A percentile compares a stretch with the other conserved stretches of the same genome.
Evolutionary conservation across 73 alveolate genomes (phyloP).

Genomic region (Uronychia setigera): DNA sequence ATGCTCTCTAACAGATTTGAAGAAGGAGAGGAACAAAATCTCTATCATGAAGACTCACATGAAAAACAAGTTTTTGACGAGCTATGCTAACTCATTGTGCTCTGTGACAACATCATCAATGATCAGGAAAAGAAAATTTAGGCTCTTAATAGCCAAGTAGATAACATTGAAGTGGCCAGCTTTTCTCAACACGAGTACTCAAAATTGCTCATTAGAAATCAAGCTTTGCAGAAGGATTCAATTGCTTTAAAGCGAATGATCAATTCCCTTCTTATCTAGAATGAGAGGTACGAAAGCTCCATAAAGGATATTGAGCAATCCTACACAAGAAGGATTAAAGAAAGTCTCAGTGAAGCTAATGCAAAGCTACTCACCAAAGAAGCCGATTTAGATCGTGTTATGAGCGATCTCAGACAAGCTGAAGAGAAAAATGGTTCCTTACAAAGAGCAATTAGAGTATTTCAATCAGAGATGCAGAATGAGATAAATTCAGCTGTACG

Average conservation of each 20-base stretch:
- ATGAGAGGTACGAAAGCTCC: neutral
- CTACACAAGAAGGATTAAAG: neutral
- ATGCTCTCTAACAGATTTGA: neutral
- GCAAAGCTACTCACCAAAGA: neutral
- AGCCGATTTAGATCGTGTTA: neutral
- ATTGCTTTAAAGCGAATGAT: neutral
- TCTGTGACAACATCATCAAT: constrained; percentile 8
- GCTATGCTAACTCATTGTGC: neutral
- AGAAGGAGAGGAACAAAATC: no score
- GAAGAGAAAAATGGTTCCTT: constrained; percentile 35
- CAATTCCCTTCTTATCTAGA: neutral
- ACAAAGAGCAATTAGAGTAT: constrained; percentile 14
- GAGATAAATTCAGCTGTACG: constrained; percentile 8
- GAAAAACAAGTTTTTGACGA: neutral
- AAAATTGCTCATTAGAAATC: neutral
- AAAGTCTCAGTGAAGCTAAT: neutral
- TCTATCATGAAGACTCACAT: neutral
- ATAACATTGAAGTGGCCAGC: constrained; percentile 1
- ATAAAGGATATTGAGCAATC: neutral
- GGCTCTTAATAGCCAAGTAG: neutral
- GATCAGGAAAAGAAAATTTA: constrained; percentile 11
- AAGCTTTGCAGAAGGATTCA: neutral
- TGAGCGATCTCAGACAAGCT: neutral
- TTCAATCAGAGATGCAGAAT: constrained; percentile 2
- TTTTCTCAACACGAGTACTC: neutral